Conservation (phyloP, 148 eudicot species). For the Heliamphora exappendiculata region DNA sequence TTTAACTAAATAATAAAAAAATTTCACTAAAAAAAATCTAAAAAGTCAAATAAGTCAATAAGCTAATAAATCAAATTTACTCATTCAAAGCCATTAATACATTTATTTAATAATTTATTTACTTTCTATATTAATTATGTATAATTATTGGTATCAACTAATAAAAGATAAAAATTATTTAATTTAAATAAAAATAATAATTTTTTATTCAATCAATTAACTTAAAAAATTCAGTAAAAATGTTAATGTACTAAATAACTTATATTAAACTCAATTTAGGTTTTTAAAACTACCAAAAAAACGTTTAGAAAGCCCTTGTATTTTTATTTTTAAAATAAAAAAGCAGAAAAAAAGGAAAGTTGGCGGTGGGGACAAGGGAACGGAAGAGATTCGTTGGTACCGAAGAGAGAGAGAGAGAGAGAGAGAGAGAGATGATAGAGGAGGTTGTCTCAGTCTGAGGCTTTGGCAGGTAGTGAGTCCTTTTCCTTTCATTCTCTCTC, state of each 20-base stretch:
- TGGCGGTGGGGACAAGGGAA: neutral
- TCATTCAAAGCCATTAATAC: no score
- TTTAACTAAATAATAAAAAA: no score
- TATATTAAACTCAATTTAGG: neutral
- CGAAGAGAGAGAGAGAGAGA: neutral
- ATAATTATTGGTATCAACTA: no score
- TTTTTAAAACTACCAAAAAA: no score
- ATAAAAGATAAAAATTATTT: neutral
- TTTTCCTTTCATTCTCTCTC: slow-evolving; percentile 10
- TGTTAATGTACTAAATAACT: neutral
- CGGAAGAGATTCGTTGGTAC: neutral
- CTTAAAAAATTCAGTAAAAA: neutral
- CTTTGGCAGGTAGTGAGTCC: slow-evolving; percentile 11
- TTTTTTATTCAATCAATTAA: no score
- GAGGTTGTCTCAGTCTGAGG: slow-evolving; percentile 13
- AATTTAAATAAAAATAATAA: neutral
- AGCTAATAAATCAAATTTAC: no score
- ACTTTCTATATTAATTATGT: no score
- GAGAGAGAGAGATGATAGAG: neutral
- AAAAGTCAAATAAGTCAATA: no score
- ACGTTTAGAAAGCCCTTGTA: no score
- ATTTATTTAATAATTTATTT: no score
- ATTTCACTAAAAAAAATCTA: no score
- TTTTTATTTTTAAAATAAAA: neutral
- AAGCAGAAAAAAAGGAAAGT: neutral